These are phyloP conservation scores for Schizophyllum amplum DNA, from an alignment of 1,284 basidiomycete genomes.

Conservation along the genomic window DNA sequence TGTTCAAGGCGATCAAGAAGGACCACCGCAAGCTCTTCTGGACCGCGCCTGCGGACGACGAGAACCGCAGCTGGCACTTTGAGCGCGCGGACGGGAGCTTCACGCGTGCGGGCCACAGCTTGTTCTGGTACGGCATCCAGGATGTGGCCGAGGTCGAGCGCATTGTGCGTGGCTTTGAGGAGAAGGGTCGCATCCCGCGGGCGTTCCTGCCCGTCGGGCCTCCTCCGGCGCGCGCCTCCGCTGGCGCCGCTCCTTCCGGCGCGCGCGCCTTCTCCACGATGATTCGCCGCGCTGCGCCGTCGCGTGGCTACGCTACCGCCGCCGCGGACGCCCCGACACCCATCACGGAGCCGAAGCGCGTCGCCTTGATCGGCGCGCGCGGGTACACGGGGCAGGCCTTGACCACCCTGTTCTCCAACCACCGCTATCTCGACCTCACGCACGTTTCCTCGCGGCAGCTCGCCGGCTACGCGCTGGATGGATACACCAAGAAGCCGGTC, in stretches of 20 bases:
- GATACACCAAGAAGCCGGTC: constrained; percentile 76
- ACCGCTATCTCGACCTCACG: constrained; percentile 83
- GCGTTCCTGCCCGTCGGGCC: constrained; percentile 90
- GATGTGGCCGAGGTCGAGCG: constrained; percentile 91
- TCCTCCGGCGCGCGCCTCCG: constrained; percentile 40
- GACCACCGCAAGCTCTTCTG: constrained; percentile 95
- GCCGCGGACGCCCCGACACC: constrained; percentile 27
- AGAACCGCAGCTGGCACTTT: constrained; percentile 97
- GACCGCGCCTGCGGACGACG: constrained; percentile 93
- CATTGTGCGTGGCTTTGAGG: constrained; percentile 78
- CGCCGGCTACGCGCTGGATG: constrained; percentile 73
- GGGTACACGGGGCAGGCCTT: constrained; percentile 95
- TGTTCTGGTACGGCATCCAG: constrained; percentile 98
- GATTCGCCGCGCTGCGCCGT: constrained; percentile 45
- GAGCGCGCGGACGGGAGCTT: constrained; percentile 98
- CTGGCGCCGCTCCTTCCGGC: constrained; percentile 41
- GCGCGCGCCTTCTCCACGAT: constrained; percentile 68
- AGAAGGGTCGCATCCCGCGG: constrained; percentile 79
- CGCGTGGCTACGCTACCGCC: constrained; percentile 58
- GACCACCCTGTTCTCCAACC: constrained; percentile 75
- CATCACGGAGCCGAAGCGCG: constrained; percentile 68
- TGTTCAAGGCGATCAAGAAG: constrained; percentile 92
- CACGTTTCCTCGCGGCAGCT: constrained; percentile 97
- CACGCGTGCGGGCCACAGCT: constrained; percentile 84
- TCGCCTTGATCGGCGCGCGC: constrained; percentile 94